phyloP scores from a whole-genome alignment of 169 alveolate species.

The Plasmodium chabaudi region DNA sequence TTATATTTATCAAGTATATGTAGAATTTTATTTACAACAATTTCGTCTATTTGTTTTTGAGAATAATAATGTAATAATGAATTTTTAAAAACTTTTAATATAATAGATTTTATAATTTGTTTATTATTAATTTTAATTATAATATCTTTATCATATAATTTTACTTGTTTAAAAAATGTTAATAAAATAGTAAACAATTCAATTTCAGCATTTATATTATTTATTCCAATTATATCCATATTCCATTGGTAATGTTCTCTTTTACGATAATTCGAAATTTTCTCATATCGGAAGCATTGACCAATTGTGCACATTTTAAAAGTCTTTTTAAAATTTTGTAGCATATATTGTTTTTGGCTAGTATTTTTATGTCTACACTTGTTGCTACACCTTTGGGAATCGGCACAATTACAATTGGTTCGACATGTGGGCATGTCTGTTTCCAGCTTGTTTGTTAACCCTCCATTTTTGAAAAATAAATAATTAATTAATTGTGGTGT shows the following conservation, averaged over 20 bases:
- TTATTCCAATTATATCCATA: conserved; percentile 78
- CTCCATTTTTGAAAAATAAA: conserved; percentile 16
- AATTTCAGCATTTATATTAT: conserved; percentile 37
- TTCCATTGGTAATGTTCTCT: conserved; percentile 88
- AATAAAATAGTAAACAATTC: conserved; percentile 34
- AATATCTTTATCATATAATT: conserved; percentile 24
- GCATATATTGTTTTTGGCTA: neutral
- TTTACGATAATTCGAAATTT: conserved; percentile 77
- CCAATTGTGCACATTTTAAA: conserved; percentile 70
- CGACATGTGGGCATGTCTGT: neutral
- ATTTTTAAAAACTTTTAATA: conserved; percentile 18
- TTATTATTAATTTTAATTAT: conserved; percentile 61
- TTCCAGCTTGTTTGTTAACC: neutral
- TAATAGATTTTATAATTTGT: conserved; percentile 14
- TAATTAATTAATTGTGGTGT: conserved; percentile 63
- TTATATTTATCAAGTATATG: conserved; percentile 54
- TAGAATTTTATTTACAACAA: conserved; percentile 1
- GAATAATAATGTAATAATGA: conserved; percentile 7
- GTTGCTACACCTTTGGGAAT: neutral
- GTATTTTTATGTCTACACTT: neutral
- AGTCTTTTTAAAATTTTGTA: conserved; percentile 14
- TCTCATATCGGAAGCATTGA: conserved; percentile 79
- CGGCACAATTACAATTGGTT: neutral
- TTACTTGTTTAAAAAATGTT: conserved; percentile 23
- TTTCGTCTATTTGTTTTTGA: neutral